Base-by-base conservation (phyloP, 2,329 filamentous ascomycete genomes). In the Albifimbria verrucaria region DNA sequence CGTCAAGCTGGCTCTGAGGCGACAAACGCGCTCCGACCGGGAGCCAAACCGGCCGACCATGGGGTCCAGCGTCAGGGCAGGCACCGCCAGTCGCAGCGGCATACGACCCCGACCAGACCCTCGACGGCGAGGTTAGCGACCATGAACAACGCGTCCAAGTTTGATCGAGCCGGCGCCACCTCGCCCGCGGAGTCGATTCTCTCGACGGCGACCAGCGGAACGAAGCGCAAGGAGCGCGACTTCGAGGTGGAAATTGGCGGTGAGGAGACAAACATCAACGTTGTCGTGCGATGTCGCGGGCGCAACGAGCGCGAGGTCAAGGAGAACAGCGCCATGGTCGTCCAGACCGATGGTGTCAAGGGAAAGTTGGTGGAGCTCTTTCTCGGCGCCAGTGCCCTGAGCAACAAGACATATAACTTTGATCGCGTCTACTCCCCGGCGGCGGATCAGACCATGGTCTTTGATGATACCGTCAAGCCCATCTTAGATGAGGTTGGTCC, bases 401-500 rank as follows among this genome's bases (percentile, higher is more conserved):
- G 88, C 77, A 96, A 99, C 74, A 97, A 97, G 75, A 89, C 90
- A 0, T 99, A 99, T 69, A 87, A 89, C 59, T 99, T 99, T 68
- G 94, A 99, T 72, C 94, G 93, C 67, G 94, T 97, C 59, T 99
- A 96, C 65, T 97, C 94, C 1, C 89, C 89, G 1, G 94, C 93
- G 1, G 93, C 94, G 1, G 94, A 97, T 65, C 94, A 99, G 72
- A 83, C 80, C 50, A 95, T 96, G 81, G 79, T 99, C 9, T 99
- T 94, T 67, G 93, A 99, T 59, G 93, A 97, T 71, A 92, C 96
- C 5, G 94, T 97, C 17, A 86, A 87, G 59, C 95, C 95, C 0
- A 93, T 99, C 52, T 68, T 99, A 28, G 91, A 96, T 61, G 92
- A 99, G 81, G 92, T 95, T 70, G 60, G 80, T 65, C n/a, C n/a